Conservation (phyloP, 2,329 filamentous ascomycete species). For the Penicillium sp. region DNA sequence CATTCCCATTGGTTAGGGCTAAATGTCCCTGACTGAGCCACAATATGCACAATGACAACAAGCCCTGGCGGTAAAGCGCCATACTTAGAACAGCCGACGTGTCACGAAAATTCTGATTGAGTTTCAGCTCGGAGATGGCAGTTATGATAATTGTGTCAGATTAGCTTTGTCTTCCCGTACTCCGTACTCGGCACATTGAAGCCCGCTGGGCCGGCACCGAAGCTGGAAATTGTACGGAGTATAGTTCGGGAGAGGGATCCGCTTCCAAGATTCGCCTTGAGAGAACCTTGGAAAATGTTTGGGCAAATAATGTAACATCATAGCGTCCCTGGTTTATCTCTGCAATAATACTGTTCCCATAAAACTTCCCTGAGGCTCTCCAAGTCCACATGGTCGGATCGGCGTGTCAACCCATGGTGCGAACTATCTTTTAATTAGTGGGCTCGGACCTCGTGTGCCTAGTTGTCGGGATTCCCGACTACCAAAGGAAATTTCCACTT, state of each 20-base stretch:
- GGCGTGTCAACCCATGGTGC: slow-evolving; percentile 3
- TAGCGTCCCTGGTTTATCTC: too few relatives aligned
- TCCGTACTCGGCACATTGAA: not conserved
- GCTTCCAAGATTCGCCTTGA: not conserved
- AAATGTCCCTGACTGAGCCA: slow-evolving; percentile 1
- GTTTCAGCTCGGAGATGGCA: slow-evolving; percentile 9
- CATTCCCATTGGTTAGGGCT: not conserved
- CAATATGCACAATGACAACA: slow-evolving; percentile 4
- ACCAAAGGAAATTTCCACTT: not conserved
- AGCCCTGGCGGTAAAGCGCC: not conserved
- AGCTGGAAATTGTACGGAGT: not conserved
- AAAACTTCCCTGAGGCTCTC: not conserved
- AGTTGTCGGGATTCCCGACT: slow-evolving; percentile 1
- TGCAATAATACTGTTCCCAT: not conserved
- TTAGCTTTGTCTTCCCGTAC: not conserved
- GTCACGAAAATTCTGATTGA: slow-evolving; percentile 13
- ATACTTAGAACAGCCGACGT: not conserved
- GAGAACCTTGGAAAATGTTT: too few relatives aligned
- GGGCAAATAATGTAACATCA: too few relatives aligned
- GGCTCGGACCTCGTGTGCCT: slow-evolving; percentile 20
- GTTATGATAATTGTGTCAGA: not conserved
- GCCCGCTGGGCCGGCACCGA: not conserved
- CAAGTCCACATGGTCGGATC: slow-evolving; percentile 4
- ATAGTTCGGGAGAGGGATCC: not conserved
- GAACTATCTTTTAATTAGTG: slow-evolving; percentile 7